Evolutionary conservation across 1,139 yeast species (phyloP), one percentile per base, ranked within the genome.

Genomic region (Protomyces lactucae-debilis): DNA sequence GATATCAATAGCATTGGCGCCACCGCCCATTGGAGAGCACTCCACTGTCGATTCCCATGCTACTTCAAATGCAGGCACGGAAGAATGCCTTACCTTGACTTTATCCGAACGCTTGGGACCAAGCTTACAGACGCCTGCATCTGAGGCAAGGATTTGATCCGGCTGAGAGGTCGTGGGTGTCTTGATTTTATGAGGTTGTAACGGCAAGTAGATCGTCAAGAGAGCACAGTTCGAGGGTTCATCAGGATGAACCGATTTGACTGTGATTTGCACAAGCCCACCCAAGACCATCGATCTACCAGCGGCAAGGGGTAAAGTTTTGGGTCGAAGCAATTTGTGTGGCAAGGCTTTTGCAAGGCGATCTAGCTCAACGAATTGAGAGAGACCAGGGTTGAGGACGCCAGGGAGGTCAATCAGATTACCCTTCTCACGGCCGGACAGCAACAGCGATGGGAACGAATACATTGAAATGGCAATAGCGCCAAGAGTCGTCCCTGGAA

Each of bases 401-500:
- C 63, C 63, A 12, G 63, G 63, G 45, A 59, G 53, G 21, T 59
- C 63, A 25, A 59, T 57, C 40, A 59, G 35, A 2, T 46, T 35
- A 10, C 63, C 63, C 23, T 43, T 43, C 18, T 43, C 48, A 16
- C 45, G 39, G 12, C 63, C 63, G 9, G 53, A 28, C 32, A 55
- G 57, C 43, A 59, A 51, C 32, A 52, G 45, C 14, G 53, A 55
- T 2, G 57, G 57, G 36, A 59, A 59, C 21, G 46, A 18, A 25
- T 39, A 55, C 21, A 59, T 45, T 21, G 45, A 39, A 10, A 37
- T 39, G 3, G 63, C 56, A 18, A 59, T 59, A 10, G 63, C 43
- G 32, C 56, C 63, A 16, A 59, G 57, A 3, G 63, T 59, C 32
- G 63, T 59, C 3, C 63, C 63, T 8, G 63, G 57, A 2, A 59